phyloP scores from a whole-genome alignment of 2,329 filamentous ascomycete genomes.

The Cryphonectria naterciae region DNA sequence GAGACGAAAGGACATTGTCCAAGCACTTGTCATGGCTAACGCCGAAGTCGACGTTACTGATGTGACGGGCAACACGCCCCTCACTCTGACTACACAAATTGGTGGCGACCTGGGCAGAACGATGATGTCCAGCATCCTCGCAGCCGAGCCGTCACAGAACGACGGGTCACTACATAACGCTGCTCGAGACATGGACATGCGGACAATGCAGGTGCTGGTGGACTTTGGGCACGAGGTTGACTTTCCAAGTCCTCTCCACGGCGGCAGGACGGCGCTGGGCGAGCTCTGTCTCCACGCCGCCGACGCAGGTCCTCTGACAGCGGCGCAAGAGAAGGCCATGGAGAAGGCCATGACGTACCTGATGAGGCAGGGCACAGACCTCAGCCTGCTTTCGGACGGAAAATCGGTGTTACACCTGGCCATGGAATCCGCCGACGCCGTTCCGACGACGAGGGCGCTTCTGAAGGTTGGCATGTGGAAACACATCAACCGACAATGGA shows the following conservation, averaged over 20 bases:
- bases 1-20: conserved; percentile 60
- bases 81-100: conserved; percentile 62
- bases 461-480: conserved; percentile 69
- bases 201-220: conserved; percentile 60
- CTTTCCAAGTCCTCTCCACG: conserved; percentile 65
- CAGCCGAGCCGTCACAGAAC: conserved; percentile 60
- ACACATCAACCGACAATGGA: conserved; percentile 63
- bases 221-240: conserved; percentile 65
- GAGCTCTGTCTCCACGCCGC: conserved; percentile 65
- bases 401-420: conserved; percentile 65
- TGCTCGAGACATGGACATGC: conserved; percentile 60
- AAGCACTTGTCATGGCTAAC: conserved; percentile 58
- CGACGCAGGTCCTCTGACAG: conserved; percentile 47
- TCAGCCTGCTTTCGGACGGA: conserved; percentile 57
- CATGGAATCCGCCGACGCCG: conserved; percentile 58
- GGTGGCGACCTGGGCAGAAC: conserved; percentile 57
- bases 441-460: conserved; percentile 60
- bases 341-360: conserved; percentile 61
- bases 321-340: conserved; percentile 56
- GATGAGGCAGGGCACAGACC: conserved; percentile 60
- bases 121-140: conserved; percentile 59
- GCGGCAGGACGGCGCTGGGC: conserved; percentile 65
- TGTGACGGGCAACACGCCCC: conserved; percentile 59
- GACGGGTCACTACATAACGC: conserved; percentile 71
- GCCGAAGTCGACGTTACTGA: conserved; percentile 64